Evolutionary conservation across 2,329 filamentous ascomycete species (phyloP), one percentile per base, ranked within the genome.

Genomic region (Nemania abortiva): DNA sequence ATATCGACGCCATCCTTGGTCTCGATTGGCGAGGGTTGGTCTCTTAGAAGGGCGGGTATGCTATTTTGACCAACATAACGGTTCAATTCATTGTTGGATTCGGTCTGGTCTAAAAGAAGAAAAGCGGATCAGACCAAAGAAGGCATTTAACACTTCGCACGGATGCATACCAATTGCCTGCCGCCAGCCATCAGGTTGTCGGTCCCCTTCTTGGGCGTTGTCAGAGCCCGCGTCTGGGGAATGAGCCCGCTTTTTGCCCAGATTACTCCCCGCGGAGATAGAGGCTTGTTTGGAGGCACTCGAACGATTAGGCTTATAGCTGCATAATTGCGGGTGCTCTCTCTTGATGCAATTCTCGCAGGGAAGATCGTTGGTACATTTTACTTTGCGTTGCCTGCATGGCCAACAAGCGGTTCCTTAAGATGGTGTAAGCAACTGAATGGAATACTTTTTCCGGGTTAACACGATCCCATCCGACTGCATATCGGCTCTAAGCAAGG

Each of bases 331-430:
- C 2, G 88, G 84, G 73, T 91, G 89, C 68, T 91, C 88, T 63
- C 89, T 82, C 81, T 90, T 90, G 75, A 90, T 85, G 75, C 89
- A 91, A 76, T 91, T 91, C 75, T 91, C 88, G 78, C 89, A 91
- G 0, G 89, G 89, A 75, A 89, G 86, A 77, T 90, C 88, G 78
- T 90, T 91, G 81, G 91, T 89, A 77, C 89, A 91, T 80, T 91
- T 91, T 49, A 91, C 89, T 79, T 91, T 91, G 72, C 89, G 85
- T 78, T 91, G 89, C 54, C 89, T 84, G 76, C 89, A 91, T 13
- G 89, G 89, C 88, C 89, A 91, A 75, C 89, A 91, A 4, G 88
- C 88, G 50, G 88, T 90, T 66, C 87, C 87, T 89, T 74, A 3
- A 61, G n/a, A 56, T 13, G 18, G 49, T 69, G 70, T 77, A 67